Percentiles rank a stretch among this genome's conserved stretches.
phyloP scores from a whole-genome alignment of 2,329 filamentous ascomycete species.

The Sporothrix protearum region DNA sequence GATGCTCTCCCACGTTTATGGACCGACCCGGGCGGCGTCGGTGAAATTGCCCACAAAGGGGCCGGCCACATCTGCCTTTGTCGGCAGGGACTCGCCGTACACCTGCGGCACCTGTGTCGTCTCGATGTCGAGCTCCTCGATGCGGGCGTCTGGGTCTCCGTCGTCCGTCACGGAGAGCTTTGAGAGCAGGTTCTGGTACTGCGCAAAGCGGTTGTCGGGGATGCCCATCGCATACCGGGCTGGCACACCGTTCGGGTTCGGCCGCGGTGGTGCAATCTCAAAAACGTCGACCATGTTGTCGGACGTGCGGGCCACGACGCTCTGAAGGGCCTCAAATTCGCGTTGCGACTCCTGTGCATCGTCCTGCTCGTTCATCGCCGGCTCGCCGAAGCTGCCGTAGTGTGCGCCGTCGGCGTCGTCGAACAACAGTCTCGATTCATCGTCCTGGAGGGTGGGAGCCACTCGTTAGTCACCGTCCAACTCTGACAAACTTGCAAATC shows the following conservation, averaged over 20 bases:
- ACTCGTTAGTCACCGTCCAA: neutral
- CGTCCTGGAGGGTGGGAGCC: constrained; percentile 43
- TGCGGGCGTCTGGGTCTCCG: constrained; percentile 43
- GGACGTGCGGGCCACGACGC: constrained; percentile 61
- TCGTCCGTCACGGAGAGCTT: constrained; percentile 52
- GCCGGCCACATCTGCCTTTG: constrained; percentile 41
- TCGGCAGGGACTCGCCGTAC: constrained; percentile 39
- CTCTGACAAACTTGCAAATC: neutral
- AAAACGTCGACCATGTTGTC: constrained; percentile 67
- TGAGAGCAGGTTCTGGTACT: constrained; percentile 60
- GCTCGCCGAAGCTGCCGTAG: constrained; percentile 62
- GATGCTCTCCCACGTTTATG: constrained; percentile 32
- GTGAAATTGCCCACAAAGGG: constrained; percentile 59
- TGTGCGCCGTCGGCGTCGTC: constrained; percentile 57
- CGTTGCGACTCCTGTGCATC: constrained; percentile 61
- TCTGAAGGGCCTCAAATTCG: constrained; percentile 62
- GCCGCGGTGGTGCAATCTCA: constrained; percentile 57
- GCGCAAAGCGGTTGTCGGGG: constrained; percentile 54
- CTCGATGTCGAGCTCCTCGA: constrained; percentile 40
- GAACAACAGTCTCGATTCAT: constrained; percentile 57
- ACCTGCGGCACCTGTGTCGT: constrained; percentile 24
- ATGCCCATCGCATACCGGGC: constrained; percentile 49
- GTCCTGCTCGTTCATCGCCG: constrained; percentile 51
- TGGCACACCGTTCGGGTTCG: constrained; percentile 36
- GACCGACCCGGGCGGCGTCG: constrained; percentile 54